These are phyloP conservation scores for Ambrosia artemisiifolia DNA, from an alignment of 129 eudicot species.

Conservation along the genomic window DNA sequence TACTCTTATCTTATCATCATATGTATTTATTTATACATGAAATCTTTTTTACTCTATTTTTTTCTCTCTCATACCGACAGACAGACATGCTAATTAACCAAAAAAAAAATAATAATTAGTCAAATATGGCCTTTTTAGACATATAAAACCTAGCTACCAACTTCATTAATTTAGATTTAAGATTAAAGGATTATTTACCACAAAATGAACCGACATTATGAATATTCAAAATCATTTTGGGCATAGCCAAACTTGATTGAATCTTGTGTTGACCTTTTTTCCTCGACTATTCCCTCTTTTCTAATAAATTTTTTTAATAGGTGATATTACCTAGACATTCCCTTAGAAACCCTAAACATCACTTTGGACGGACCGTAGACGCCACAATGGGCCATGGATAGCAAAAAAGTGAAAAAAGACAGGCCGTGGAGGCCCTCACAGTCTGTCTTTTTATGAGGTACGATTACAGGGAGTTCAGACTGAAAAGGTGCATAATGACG, in stretches of 20 bases:
- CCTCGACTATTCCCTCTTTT: neutral
- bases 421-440: no score
- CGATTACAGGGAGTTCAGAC: no score
- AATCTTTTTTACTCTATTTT: no score
- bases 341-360: no score
- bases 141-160: neutral
- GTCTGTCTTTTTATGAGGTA: no score
- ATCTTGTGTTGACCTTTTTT: neutral
- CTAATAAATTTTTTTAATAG: neutral
- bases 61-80: neutral
- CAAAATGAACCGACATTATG: conserved; percentile 1
- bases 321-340: no score
- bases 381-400: no score
- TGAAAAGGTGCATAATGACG: no score
- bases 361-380: no score
- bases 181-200: neutral
- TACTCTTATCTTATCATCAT: neutral
- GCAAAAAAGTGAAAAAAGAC: no score
- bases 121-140: neutral
- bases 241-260: neutral
- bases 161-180: neutral
- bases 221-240: neutral
- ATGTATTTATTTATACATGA: neutral
- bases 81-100: neutral
- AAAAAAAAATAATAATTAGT: neutral